Base-by-base conservation (phyloP, 192 early-diverging fungal genomes). In the Coemansia sp. region DNA sequence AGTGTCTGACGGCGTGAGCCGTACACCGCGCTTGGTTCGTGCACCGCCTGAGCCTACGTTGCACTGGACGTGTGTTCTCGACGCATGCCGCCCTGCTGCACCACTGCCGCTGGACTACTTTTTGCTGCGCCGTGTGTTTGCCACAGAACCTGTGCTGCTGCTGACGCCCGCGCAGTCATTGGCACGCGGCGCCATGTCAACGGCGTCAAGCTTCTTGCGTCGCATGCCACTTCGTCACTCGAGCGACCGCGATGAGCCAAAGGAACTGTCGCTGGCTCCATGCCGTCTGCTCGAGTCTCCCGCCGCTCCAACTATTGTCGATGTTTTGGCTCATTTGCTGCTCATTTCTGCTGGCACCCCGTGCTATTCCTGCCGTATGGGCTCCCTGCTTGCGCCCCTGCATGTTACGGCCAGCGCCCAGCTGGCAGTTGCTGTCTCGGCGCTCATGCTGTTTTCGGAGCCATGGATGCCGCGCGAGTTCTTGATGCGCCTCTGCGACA, bases 401-500 rank as follows among this genome's bases (percentile, higher is more conserved):
- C 71, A 74, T 37, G 68, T 71, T 40, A 46, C 77, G 6, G 68
- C 68, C 12, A 71, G 68, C 25, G 77, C 66, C 4, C 77, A 80
- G 57, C 28, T 80, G 40, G 77, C 77, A 2, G 77, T 80, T n/a
- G 28, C 61, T 5, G 61, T 74, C n/a, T 22, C 77, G 5, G 51
- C 68, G 1, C 28, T 59, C 10, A 53, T 80, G 60, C 21, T 80
- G 53, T 80, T 80, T 51, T 59, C 68, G 6, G 77, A 80, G 37
- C 77, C 71, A 14, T 80, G 77, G 77, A 60, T 80, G 47, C 77
- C 77, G 12, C 65, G 66, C 53, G 77, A 74, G 60, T 67, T 74
- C 22, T 57, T 80, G 26, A 49, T 44, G 15, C 67, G 77, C 17
- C 54, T 80, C 25, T 70, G 71, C 52, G 71, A 74, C 48, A 48